Base-by-base conservation (phyloP, 495 filamentous ascomycete genomes). In the Lasiosphaeriaceae sp. region DNA sequence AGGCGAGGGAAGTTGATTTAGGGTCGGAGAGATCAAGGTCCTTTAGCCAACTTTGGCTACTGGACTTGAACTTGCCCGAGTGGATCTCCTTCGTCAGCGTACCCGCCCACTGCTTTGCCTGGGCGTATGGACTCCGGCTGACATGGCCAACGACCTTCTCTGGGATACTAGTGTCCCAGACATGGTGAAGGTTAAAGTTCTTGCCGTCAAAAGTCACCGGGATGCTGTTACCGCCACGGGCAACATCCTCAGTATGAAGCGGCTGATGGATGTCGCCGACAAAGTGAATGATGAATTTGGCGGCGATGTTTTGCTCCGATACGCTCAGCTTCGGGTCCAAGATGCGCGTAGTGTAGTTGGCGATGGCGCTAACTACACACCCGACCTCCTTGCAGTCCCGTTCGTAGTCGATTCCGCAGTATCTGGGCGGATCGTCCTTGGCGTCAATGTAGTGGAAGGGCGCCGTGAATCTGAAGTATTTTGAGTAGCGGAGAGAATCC, bases 361-460 rank as follows among this genome's bases (percentile, higher is more conserved):
- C 66, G 39, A 88, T 74, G 2, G 86, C 84, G 55, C 67, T 77
- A 58, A 90, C 78, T 43, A 86, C 75, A 66, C 86, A 90, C 17
- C 85, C 85, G 14, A 74, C 71, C 2, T 65, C 59, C 9, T 78
- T 78, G 66, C 86, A 89, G 71, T 90, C 86, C 26, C 86, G 77
- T 11, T 70, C 63, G 55, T 75, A 85, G 60, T 81, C 74, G 44
- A 90, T 79, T 50, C 71, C 78, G 71, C 86, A 90, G 35, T 65
- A 72, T 6, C 58, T 39, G 0, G 86, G 86, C 37, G 86, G 86
- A 53, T 68, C 60, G 74, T 90, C 86, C 47, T 84, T 73, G 11
- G 86, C 84, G 64, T 90, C 86, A 71, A 90, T 89, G 74, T 79
- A 90, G 71, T 90, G 86, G 68, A 85, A 84, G 17, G 75, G 75